phyloP scores from a whole-genome alignment of 345 rosid species.

The Eucalyptus virginea region DNA sequence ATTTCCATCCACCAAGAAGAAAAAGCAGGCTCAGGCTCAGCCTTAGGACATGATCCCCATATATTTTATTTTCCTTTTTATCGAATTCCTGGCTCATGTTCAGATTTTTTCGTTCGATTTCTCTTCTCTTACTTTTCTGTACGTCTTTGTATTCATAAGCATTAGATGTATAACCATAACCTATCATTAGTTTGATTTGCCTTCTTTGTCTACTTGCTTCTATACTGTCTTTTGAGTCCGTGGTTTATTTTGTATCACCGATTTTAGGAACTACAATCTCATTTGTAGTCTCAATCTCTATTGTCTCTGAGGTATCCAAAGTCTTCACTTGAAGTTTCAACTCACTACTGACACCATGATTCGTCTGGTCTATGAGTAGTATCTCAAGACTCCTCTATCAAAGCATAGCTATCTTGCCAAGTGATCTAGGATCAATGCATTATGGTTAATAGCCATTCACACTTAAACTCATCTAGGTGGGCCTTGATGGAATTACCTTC shows the following conservation, averaged over 20 bases:
- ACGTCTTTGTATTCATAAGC: not conserved
- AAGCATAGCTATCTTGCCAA: not conserved
- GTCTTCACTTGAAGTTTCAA: not conserved
- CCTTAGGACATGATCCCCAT: not conserved
- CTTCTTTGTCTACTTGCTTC: not conserved
- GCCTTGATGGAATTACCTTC: too few relatives aligned
- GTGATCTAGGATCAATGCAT: not conserved
- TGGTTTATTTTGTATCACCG: too few relatives aligned
- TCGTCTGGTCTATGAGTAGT: too few relatives aligned
- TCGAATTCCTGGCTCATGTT: not conserved
- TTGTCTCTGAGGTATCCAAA: not conserved
- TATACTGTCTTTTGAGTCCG: not conserved
- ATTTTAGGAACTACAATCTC: too few relatives aligned
- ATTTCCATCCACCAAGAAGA: not conserved
- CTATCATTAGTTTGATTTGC: not conserved
- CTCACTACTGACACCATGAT: not conserved
- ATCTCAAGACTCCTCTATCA: not conserved
- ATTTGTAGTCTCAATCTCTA: not conserved
- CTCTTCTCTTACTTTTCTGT: not conserved
- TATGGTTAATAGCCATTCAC: not conserved
- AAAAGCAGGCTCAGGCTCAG: not conserved
- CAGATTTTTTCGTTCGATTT: not conserved
- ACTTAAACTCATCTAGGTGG: too few relatives aligned
- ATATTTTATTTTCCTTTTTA: not conserved
- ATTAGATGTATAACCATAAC: not conserved